Evolutionary conservation across 768 basidiomycete genomes (phyloP), one percentile per base, ranked within the genome.

Genomic region (Daedaleopsis sinensis): DNA sequence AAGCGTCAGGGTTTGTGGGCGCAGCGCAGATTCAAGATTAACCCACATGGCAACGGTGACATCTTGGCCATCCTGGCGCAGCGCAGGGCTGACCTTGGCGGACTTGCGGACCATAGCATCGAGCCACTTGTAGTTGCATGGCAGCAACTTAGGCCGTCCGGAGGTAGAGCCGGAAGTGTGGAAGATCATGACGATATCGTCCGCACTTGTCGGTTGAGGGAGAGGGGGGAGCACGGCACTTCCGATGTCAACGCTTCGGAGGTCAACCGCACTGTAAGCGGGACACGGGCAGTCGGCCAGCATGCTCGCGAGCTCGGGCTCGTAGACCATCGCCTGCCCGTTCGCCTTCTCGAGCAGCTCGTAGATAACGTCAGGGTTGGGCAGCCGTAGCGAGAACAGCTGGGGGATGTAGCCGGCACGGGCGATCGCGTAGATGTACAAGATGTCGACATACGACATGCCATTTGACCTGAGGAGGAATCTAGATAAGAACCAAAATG

Each of bases 111-210:
- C 74, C 1, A 82, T 82, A 37, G 80, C 71, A 59, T 81, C 74
- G 38, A 91, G 59, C 88, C 88, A 90, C 43, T 76, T 79, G 67
- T 83, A 84, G 70, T 74, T 85, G 71, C 85, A 85, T 13, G 84
- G 88, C 0, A 91, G 86, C 48, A 90, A 83, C 68, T 90, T 90
- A 0, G 89, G 89, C 68, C 83, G 86, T 53, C 89, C 89, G 32
- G 88, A 90, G 15, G 89, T 90, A 47, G 88, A 89, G 11, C 89
- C 89, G 57, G 84, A 86, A 8, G 89, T 90, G 72, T 89, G 89
- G 78, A 89, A 90, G 54, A 89, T 78, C 76, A 90, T 84, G 50
- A 78, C 79, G 21, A 76, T 71, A 57, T 84, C 83, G 27, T 62
- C 59, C 9, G 59, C 58, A 13, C 43, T 35, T 5, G 51, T 19